phyloP scores from a whole-genome alignment of 805 yeast species.

The Hermanozyma aechmeae region DNA sequence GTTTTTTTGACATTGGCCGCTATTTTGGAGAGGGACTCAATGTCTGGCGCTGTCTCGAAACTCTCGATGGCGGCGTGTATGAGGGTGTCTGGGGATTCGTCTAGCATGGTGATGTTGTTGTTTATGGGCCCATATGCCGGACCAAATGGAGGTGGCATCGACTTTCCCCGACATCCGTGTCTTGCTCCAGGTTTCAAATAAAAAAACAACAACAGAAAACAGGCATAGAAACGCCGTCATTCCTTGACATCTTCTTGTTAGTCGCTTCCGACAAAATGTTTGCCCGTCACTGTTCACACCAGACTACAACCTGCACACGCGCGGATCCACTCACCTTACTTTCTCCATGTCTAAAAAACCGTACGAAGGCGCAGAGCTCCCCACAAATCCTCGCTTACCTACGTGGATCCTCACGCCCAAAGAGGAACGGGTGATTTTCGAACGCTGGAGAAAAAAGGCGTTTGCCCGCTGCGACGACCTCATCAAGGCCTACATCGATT shows the following conservation, averaged over 20 bases:
- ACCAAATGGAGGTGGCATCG: no score
- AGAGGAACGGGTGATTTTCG: slow-evolving; percentile 66
- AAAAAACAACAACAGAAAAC: no score
- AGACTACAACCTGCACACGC: no score
- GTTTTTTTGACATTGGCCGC: slow-evolving; percentile 26
- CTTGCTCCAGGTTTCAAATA: no score
- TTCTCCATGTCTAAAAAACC: slow-evolving; percentile 23
- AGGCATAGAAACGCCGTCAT: no score
- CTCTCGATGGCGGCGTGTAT: slow-evolving; percentile 35
- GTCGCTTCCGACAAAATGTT: no score
- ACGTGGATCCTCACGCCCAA: slow-evolving; percentile 69
- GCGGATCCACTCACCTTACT: neutral
- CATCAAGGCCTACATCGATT: slow-evolving; percentile 56
- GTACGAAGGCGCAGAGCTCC: slow-evolving; percentile 29
- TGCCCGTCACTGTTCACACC: no score
- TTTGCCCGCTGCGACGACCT: slow-evolving; percentile 58
- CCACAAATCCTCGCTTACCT: slow-evolving; percentile 44
- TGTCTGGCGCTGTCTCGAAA: slow-evolving; percentile 45
- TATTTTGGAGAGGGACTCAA: slow-evolving; percentile 36
- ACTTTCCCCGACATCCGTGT: no score
- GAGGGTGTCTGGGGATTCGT: slow-evolving; percentile 23
- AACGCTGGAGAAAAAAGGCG: slow-evolving; percentile 58
- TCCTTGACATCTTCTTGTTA: no score
- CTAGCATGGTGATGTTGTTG: slow-evolving; percentile 14
- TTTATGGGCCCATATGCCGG: no score